Evolutionary conservation across 2,329 filamentous ascomycete genomes (phyloP), one percentile per base, ranked within the genome.

Genomic region (Penicillium fuscoglaucum): DNA sequence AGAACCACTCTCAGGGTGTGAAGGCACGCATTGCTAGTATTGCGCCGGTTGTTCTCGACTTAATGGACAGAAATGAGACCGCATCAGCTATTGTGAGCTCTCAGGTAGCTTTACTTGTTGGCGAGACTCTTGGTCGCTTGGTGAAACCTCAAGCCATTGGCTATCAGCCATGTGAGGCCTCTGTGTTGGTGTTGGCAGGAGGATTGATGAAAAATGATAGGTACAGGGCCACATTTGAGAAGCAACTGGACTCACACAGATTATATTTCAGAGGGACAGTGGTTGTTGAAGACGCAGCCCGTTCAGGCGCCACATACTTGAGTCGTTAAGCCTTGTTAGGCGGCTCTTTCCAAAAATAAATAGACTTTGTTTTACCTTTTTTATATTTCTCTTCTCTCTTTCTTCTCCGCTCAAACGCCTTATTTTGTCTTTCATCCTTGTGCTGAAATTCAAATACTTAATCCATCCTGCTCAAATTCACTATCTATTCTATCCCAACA

Each of bases 21-120:
- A 68, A 67, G 39, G 19, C 55, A 19, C 65, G 61, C 1, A 67
- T 69, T 26, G 61, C 67, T 6, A 56, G 52, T 1, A 41, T 68
- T 1, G 64, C 67, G 0, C 57, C 62, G 31, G 46, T 48, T 1
- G 64, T 65, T 1, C 33, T 68, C 17, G 33, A 52, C 10, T 9
- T 65, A n/a, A 51, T 49, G 17, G 19, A 24, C 0, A 21, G 21
- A 3, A 40, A 60, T 17, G 12, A 57, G 8, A 58, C 47, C 0
- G 62, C 67, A 6, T 52, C 43, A 10, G 37, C 0, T 3, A 69
- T 69, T 35, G 58, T 68, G 6, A 43, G 41, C 1, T 28, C 24
- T 0, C 63, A 66, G 28, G 44, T 60, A 4, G 28, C 51, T 1
- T 28, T 40, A 17, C 51, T 68, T 1, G 55, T 66, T 21, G 44